Evolutionary conservation across 139 green algal genomes (phyloP).

Genomic region (Micromonas commoda): DNA sequence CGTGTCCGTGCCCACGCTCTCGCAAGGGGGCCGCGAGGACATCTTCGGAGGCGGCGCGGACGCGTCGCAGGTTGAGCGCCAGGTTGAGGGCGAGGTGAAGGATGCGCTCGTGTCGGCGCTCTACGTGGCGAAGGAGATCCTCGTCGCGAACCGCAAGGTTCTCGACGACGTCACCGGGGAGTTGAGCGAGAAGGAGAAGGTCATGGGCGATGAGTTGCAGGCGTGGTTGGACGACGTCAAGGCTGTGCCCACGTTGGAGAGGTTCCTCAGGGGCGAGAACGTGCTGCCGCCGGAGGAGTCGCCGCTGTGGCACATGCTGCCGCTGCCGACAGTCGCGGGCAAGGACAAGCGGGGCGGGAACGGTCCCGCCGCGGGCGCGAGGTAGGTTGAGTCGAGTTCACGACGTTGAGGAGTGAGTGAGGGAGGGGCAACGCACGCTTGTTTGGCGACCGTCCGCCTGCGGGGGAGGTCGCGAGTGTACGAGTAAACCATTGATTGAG

Average conservation of each 20-base stretch:
- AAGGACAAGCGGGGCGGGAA: background rate
- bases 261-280: slow-evolving; percentile 4
- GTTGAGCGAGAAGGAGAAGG: slow-evolving; percentile 21
- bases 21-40: slow-evolving; percentile 54
- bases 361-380: too few species aligned
- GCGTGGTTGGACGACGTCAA: slow-evolving; percentile 15
- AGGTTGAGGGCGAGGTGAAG: slow-evolving; percentile 18
- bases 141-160: slow-evolving; percentile 25
- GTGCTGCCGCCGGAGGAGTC: background rate
- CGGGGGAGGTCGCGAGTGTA: too few species aligned
- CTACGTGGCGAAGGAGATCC: slow-evolving; percentile 32
- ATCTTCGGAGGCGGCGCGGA: slow-evolving; percentile 15
- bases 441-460: too few species aligned
- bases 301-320: background rate
- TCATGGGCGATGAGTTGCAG: slow-evolving; percentile 25
- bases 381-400: background rate
- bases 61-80: slow-evolving; percentile 9
- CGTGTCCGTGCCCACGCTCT: slow-evolving; percentile 63
- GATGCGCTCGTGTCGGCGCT: background rate
- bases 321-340: background rate
- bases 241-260: background rate
- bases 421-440: too few species aligned
- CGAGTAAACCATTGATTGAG: too few species aligned
- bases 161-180: slow-evolving; percentile 21
- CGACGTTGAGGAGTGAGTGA: too few species aligned